These are phyloP conservation scores for Fusarium armeniacum DNA, from an alignment of 2,329 filamentous ascomycete genomes.

Conservation along the genomic window DNA sequence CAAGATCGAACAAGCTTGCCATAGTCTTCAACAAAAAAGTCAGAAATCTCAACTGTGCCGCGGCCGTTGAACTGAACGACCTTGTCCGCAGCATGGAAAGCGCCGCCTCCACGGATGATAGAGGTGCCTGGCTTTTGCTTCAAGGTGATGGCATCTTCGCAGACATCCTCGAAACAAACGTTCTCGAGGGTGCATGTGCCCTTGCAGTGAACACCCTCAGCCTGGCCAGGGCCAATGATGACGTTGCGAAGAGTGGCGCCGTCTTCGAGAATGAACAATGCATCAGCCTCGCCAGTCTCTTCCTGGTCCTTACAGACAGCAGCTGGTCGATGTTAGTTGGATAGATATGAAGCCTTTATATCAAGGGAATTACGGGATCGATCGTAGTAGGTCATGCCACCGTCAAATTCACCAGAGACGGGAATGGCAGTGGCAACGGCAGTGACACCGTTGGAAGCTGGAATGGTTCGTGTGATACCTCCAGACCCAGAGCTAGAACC, in stretches of 20 bases:
- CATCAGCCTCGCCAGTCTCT: conserved; percentile 50
- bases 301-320: conserved; percentile 48
- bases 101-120: conserved; percentile 59
- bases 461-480: conserved; percentile 42
- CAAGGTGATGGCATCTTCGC: conserved; percentile 56
- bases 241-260: conserved; percentile 67
- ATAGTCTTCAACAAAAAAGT: conserved; percentile 53
- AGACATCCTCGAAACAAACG: conserved; percentile 59
- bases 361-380: conserved; percentile 38
- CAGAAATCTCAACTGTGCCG: conserved; percentile 55
- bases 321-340: conserved; percentile 29
- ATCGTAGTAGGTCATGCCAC: conserved; percentile 43
- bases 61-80: conserved; percentile 60
- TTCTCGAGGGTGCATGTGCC: conserved; percentile 60
- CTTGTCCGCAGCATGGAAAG: conserved; percentile 59
- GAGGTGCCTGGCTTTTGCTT: conserved; percentile 58
- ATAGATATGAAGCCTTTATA: too few relatives aligned
- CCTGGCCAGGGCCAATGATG: conserved; percentile 65
- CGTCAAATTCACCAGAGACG: conserved; percentile 42
- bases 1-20: conserved; percentile 66
- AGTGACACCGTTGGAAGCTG: conserved; percentile 37
- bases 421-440: conserved; percentile 39
- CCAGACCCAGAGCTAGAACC: conserved; percentile 22
- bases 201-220: conserved; percentile 66
- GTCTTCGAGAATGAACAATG: conserved; percentile 66